A percentile compares a stretch with the other conserved stretches of the same genome.
These are phyloP conservation scores for Diaporthe destruens DNA, from an alignment of 2,329 filamentous ascomycete species.

Conservation along the genomic window DNA sequence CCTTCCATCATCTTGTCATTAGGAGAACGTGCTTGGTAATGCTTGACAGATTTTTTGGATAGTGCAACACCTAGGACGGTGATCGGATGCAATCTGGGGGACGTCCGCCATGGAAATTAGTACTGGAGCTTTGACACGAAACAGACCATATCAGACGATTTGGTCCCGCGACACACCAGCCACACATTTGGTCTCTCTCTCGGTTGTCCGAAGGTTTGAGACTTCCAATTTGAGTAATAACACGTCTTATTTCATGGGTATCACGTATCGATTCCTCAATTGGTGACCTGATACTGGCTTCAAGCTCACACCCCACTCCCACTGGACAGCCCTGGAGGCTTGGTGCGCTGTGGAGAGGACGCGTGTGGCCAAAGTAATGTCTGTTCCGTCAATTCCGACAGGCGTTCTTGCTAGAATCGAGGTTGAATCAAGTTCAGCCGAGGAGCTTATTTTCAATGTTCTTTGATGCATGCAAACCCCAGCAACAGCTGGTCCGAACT, in stretches of 20 bases:
- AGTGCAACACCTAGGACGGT: not conserved
- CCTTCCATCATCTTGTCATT: not conserved
- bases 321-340: not conserved
- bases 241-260: not conserved
- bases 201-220: conserved; percentile 16
- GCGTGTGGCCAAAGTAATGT: too few species aligned
- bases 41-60: not conserved
- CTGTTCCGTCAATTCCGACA: not conserved
- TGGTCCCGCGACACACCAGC: conserved; percentile 22
- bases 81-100: conserved; percentile 25
- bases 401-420: not conserved
- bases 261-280: conserved; percentile 14
- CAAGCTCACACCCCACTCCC: not conserved
- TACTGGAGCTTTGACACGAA: not conserved
- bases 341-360: not conserved
- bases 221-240: conserved; percentile 2
- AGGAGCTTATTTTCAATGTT: not conserved
- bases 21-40: conserved; percentile 9
- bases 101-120: not conserved
- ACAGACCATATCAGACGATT: conserved; percentile 17
- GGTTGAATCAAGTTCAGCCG: not conserved
- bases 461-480: not conserved
- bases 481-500: not conserved
- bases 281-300: not conserved
- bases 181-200: conserved; percentile 6